Percentiles rank a stretch among this genome's conserved stretches.
These are phyloP conservation scores for Leccinellum luteum DNA, from an alignment of 768 basidiomycete genomes.

Conservation along the genomic window DNA sequence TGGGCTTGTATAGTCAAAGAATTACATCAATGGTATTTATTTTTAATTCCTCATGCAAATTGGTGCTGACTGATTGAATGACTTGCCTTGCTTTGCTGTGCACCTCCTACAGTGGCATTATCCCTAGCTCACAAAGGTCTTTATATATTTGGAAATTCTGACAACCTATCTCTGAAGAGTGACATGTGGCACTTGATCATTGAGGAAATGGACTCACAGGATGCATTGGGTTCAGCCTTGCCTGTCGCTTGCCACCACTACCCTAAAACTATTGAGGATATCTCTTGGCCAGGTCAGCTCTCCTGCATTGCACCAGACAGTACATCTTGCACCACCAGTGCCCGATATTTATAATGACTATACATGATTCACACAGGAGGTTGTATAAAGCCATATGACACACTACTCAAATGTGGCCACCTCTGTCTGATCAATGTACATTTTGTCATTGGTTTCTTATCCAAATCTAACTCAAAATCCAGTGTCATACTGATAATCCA, in stretches of 20 bases:
- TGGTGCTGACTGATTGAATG: background rate
- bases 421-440: constrained; percentile 58
- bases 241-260: constrained; percentile 61
- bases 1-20: constrained; percentile 50
- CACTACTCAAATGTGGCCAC: constrained; percentile 59
- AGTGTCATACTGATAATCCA: constrained; percentile 65
- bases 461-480: background rate
- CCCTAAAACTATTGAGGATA: constrained; percentile 37
- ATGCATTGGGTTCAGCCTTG: constrained; percentile 48
- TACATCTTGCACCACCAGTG: constrained; percentile 13
- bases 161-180: constrained; percentile 48
- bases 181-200: constrained; percentile 58
- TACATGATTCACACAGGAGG: constrained; percentile 43
- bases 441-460: background rate
- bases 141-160: constrained; percentile 68
- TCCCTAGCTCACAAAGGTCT: constrained; percentile 75
- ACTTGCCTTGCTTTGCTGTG: background rate
- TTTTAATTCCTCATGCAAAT: no score
- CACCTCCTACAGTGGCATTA: constrained; percentile 50
- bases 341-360: background rate
- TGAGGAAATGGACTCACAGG: constrained; percentile 50
- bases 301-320: constrained; percentile 55
- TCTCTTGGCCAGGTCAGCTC: constrained; percentile 53
- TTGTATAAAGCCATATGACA: constrained; percentile 56
- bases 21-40: constrained; percentile 52